A percentile compares a stretch with the other conserved stretches of the same genome.
Conservation (phyloP, 352 stramenopile species). For the Phytophthora cryptogea region DNA sequence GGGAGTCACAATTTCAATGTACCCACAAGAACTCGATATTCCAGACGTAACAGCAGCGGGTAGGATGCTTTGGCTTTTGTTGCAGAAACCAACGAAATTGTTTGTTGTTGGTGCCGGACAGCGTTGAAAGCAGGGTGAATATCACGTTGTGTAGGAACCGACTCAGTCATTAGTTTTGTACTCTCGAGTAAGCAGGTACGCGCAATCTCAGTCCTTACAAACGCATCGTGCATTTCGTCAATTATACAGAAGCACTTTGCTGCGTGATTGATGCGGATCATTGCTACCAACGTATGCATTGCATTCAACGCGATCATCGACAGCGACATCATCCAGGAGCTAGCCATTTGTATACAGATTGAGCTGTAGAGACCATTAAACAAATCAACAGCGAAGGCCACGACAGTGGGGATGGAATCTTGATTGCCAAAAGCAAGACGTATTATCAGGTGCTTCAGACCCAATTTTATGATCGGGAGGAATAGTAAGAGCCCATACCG, state of each 20-base stretch:
- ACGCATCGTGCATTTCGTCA: too few relatives aligned
- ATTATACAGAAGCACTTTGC: background rate
- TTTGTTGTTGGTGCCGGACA: too few relatives aligned
- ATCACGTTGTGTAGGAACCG: too few relatives aligned
- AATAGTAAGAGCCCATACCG: background rate
- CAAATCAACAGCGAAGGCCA: constrained; percentile 12
- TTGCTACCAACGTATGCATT: background rate
- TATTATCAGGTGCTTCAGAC: constrained; percentile 4
- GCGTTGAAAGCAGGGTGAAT: too few relatives aligned
- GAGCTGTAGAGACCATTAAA: constrained; percentile 16
- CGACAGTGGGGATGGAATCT: constrained; percentile 1
- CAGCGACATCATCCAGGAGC: constrained; percentile 2
- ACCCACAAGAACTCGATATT: constrained; percentile 8
- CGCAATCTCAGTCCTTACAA: too few relatives aligned
- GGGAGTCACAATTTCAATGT: constrained; percentile 1
- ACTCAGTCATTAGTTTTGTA: too few relatives aligned
- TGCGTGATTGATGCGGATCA: background rate
- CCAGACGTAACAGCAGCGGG: background rate
- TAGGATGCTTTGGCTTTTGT: background rate
- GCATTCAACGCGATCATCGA: constrained; percentile 4
- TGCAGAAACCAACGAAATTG: too few relatives aligned
- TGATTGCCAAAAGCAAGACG: background rate
- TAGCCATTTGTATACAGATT: constrained; percentile 11
- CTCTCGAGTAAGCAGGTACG: too few relatives aligned
- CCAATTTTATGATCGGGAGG: constrained; percentile 3